These are phyloP conservation scores for Penicillium pancosmium DNA, from an alignment of 495 filamentous ascomycete genomes.

Conservation along the genomic window DNA sequence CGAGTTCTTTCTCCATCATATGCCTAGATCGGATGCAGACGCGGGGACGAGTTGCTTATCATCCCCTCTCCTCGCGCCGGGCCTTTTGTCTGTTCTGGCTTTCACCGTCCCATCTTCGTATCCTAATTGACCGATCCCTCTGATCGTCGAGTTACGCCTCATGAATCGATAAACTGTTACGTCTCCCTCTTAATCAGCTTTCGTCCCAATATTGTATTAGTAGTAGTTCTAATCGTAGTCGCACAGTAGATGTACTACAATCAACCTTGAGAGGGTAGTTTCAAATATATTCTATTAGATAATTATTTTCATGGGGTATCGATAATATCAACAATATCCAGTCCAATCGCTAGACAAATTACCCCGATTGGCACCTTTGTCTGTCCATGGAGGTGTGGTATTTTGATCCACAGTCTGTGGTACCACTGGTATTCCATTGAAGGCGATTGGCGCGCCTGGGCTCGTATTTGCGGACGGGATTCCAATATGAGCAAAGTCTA, in stretches of 20 bases:
- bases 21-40: slow-evolving; percentile 21
- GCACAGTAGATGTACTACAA: too few species aligned
- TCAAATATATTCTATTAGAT: too few species aligned
- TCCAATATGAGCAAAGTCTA: slow-evolving; percentile 41
- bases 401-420: neutral
- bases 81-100: slow-evolving; percentile 29
- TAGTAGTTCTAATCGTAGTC: neutral
- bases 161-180: slow-evolving; percentile 46
- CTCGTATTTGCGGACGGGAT: slow-evolving; percentile 5
- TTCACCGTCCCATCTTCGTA: slow-evolving; percentile 34
- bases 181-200: slow-evolving; percentile 9
- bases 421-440: slow-evolving; percentile 7
- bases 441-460: neutral
- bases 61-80: slow-evolving; percentile 13
- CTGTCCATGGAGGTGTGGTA: slow-evolving; percentile 15
- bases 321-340: slow-evolving; percentile 14
- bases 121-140: slow-evolving; percentile 37
- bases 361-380: slow-evolving; percentile 1
- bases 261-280: too few species aligned
- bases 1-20: slow-evolving; percentile 14
- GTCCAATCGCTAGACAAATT: slow-evolving; percentile 20
- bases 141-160: slow-evolving; percentile 45
- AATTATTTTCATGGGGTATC: slow-evolving; percentile 5
- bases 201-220: neutral
- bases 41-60: slow-evolving; percentile 14